Conservation (phyloP, 768 basidiomycete species). For the Fomitopsis serialis region DNA sequence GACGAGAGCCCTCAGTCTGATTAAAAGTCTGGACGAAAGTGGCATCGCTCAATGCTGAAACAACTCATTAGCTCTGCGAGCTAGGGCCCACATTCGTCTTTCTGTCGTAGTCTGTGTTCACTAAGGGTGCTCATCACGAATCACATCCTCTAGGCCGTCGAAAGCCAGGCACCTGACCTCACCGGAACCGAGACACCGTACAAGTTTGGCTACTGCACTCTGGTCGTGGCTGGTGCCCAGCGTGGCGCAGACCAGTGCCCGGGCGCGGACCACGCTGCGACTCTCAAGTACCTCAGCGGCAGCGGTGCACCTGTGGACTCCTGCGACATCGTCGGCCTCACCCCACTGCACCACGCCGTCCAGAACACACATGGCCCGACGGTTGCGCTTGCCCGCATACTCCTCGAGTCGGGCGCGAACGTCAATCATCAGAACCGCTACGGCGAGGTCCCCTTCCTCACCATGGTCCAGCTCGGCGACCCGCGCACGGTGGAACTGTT, state of each 20-base stretch:
- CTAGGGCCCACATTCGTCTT: too few relatives aligned
- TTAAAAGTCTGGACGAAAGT: too few relatives aligned
- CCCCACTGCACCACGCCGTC: constrained; percentile 44
- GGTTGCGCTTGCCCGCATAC: constrained; percentile 27
- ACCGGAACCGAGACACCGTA: constrained; percentile 15
- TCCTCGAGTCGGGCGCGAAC: constrained; percentile 44
- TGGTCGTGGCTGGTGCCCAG: constrained; percentile 15
- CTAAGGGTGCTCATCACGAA: background rate
- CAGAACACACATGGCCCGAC: constrained; percentile 20
- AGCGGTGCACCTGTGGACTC: constrained; percentile 35
- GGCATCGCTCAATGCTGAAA: too few relatives aligned
- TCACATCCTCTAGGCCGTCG: constrained; percentile 3
- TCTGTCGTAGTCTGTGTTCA: too few relatives aligned
- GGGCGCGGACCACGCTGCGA: constrained; percentile 25
- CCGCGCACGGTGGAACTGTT: constrained; percentile 32
- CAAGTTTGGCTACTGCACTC: constrained; percentile 12
- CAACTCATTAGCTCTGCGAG: too few relatives aligned
- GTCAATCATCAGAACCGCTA: constrained; percentile 44
- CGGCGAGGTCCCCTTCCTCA: constrained; percentile 37
- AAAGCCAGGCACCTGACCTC: constrained; percentile 11
- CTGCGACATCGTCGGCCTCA: constrained; percentile 42
- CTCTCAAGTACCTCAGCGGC: constrained; percentile 37
- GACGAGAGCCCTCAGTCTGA: too few relatives aligned
- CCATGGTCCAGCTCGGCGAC: constrained; percentile 3
- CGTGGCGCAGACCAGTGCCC: constrained; percentile 2